Evolutionary conservation across 768 basidiomycete genomes (phyloP), one percentile per base, ranked within the genome.

Genomic region (Lactarius hatsudake): DNA sequence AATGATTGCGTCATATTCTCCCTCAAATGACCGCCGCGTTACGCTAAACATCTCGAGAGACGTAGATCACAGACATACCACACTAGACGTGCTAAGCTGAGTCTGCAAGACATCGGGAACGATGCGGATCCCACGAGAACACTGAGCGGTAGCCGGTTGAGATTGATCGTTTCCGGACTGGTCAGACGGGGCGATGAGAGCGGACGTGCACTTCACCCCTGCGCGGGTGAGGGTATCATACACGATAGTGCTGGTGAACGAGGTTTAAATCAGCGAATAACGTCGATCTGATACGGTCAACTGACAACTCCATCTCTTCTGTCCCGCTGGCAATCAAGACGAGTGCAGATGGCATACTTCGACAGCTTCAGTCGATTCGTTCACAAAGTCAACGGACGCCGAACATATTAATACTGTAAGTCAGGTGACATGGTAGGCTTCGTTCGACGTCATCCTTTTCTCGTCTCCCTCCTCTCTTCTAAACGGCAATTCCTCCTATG

Each of bases 241-340:
- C 12, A 86, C 82, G 77, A 93, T 87, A 10, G 90, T 91, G 72
- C 91, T 93, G 73, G 56, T 43, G 36, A 42, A 63, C 36, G 45
- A 20, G 15, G 43, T 2, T 34, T 53, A 15, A 18, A 45, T 67
- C 30, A 63, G 66, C 18, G 12, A 30, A n/a, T 7, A n/a, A 20
- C 20, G 17, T 26, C 9, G 23, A 54, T 53, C 20, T 59, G 54
- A 28, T 45, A n/a, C 20, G 48, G 26, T 43, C 17, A 2, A 65
- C 86, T 71, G 73, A 90, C 91, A 93, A 93, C 76, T 93, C 91
- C 87, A 92, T 93, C 78, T 94, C 92, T 74, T 94, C 92, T 1
- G 92, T 93, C 15, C 92, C 92, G 73, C 93, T 83, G 20, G 91
- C 88, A 32, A 94, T 83, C 28, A 94, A 79, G 57, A 94, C 81